Evolutionary conservation across 306 rosid genomes (phyloP).

Genomic region (Vicia villosa): DNA sequence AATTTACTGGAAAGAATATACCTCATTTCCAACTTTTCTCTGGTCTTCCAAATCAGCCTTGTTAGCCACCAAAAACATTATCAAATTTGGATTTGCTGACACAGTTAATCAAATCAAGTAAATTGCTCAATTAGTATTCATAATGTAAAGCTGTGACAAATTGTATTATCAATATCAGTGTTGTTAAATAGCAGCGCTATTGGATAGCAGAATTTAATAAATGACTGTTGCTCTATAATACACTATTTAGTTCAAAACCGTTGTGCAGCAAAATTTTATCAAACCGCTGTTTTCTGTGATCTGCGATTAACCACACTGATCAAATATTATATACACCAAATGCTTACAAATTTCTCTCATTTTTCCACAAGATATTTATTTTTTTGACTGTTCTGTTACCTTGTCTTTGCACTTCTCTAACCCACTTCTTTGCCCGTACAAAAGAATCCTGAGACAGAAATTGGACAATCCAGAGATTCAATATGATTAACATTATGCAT

Average conservation of each 20-base stretch:
- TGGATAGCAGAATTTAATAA: too few relatives aligned
- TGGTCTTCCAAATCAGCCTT: constrained; percentile 72
- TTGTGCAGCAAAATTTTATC: too few relatives aligned
- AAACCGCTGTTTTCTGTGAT: too few relatives aligned
- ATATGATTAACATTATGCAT: neutral
- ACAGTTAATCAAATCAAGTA: constrained; percentile 18
- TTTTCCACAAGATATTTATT: neutral
- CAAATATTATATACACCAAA: neutral
- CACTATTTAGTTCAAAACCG: too few relatives aligned
- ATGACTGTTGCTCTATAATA: too few relatives aligned
- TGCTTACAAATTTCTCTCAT: neutral
- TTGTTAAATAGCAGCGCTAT: too few relatives aligned
- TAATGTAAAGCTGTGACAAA: neutral
- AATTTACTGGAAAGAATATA: constrained; percentile 35
- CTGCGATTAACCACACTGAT: neutral
- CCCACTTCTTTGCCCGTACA: constrained; percentile 80
- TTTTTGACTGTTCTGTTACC: constrained; percentile 48
- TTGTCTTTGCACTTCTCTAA: constrained; percentile 82
- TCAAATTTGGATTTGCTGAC: constrained; percentile 74
- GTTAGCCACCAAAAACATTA: constrained; percentile 77
- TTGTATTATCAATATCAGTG: neutral
- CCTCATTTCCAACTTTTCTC: constrained; percentile 71
- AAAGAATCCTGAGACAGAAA: constrained; percentile 69
- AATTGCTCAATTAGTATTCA: constrained; percentile 10
- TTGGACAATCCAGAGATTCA: neutral